Percentiles rank a stretch among this genome's conserved stretches.
Conservation (phyloP, 805 yeast genomes). For the Dipodascus albidus region DNA sequence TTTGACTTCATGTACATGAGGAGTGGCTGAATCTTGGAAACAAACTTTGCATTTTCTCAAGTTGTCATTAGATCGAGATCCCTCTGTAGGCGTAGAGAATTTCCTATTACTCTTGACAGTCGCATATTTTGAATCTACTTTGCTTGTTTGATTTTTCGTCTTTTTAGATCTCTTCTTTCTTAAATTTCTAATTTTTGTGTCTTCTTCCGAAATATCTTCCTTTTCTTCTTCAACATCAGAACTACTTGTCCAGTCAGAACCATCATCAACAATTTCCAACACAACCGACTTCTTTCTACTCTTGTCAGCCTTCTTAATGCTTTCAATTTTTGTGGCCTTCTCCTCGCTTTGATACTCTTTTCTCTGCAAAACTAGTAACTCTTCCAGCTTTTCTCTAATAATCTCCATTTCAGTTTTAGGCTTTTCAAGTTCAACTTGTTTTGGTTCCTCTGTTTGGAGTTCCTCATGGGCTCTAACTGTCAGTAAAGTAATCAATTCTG, state of each 20-base stretch:
- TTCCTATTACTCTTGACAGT: neutral
- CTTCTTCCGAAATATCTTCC: neutral
- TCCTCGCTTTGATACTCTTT: neutral
- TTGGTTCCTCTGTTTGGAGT: neutral
- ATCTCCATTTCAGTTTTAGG: neutral
- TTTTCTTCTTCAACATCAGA: neutral
- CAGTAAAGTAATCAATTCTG: neutral
- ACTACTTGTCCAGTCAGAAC: constrained; percentile 1
- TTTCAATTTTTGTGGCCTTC: neutral
- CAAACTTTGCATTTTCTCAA: neutral
- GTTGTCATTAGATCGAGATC: neutral
- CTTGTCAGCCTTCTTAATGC: neutral
- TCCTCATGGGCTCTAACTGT: neutral
- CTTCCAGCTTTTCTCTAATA: neutral
- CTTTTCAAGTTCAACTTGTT: neutral
- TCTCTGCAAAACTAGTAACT: neutral
- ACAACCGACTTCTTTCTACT: neutral
- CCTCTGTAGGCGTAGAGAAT: neutral
- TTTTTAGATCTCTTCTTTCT: neutral
- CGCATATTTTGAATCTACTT: neutral
- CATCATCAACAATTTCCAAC: neutral
- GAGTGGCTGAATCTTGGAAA: neutral
- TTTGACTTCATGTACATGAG: neutral
- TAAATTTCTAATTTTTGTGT: neutral
- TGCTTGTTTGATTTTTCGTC: neutral